Evolutionary conservation across 2,329 filamentous ascomycete species (phyloP).

Genomic region (Exophiala sp.): DNA sequence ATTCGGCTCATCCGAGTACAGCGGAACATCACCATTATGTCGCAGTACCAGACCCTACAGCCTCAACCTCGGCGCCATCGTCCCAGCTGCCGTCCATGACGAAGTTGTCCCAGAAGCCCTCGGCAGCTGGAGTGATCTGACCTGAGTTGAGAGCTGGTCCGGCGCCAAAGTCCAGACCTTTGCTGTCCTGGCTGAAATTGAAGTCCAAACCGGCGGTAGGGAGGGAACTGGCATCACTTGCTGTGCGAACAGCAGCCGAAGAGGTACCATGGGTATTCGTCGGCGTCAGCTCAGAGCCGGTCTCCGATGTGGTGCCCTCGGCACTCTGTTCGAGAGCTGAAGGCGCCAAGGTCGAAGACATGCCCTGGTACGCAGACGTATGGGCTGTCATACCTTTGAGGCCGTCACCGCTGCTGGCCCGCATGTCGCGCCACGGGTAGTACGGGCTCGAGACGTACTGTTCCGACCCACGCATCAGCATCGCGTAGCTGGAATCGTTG

Average conservation of each 20-base stretch:
- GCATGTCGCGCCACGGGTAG: constrained; percentile 44
- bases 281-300: constrained; percentile 2
- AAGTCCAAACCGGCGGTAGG: constrained; percentile 21
- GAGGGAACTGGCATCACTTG: constrained; percentile 2
- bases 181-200: constrained; percentile 23
- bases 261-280: constrained; percentile 1
- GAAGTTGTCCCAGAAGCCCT: constrained; percentile 29
- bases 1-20: no score
- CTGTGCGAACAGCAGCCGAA: background rate
- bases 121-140: constrained; percentile 21
- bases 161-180: constrained; percentile 2
- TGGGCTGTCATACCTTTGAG: constrained; percentile 29
- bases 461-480: constrained; percentile 44
- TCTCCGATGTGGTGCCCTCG: background rate
- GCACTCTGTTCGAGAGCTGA: constrained; percentile 32
- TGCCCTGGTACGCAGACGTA: constrained; percentile 33
- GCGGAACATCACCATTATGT: no score
- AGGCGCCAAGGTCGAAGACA: constrained; percentile 39
- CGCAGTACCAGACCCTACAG: background rate
- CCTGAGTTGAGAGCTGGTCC: constrained; percentile 12
- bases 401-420: constrained; percentile 7
- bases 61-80: constrained; percentile 3
- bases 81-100: constrained; percentile 28
- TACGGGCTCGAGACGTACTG: constrained; percentile 36
- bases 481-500: constrained; percentile 41